A percentile compares a stretch with the other conserved stretches of the same genome.
Evolutionary conservation across 495 filamentous ascomycete species (phyloP).

Genomic region (Penicillium diatomitis): DNA sequence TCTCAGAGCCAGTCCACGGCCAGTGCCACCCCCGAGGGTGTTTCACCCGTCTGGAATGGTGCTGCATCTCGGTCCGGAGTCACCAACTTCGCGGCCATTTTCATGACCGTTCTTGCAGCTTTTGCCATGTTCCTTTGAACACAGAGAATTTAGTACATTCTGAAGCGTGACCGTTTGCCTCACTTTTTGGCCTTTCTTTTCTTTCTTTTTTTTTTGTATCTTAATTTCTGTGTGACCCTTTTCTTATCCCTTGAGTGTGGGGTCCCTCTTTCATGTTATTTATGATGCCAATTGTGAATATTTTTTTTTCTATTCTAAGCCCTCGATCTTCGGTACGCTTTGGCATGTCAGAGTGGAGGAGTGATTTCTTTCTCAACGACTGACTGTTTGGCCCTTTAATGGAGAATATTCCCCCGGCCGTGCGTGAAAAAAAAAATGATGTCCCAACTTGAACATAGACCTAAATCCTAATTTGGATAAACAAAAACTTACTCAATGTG

Average conservation of each 20-base stretch:
- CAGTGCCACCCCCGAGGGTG: conserved; percentile 14
- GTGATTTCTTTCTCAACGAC: conserved; percentile 4
- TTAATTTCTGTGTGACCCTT: too few species aligned
- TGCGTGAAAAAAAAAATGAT: too few species aligned
- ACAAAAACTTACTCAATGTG: too few species aligned
- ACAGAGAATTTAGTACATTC: background rate
- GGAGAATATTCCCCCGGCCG: too few species aligned
- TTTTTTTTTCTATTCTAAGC: background rate
- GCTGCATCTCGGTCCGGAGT: conserved; percentile 8
- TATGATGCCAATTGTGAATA: conserved; percentile 1
- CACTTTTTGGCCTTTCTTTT: background rate
- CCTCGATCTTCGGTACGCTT: background rate
- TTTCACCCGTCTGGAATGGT: conserved; percentile 16
- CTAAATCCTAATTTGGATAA: too few species aligned
- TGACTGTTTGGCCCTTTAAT: background rate
- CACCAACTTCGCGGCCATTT: background rate
- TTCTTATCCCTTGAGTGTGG: too few species aligned
- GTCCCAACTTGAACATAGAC: too few species aligned
- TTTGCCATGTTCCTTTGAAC: background rate
- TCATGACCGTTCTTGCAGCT: background rate
- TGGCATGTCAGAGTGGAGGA: background rate
- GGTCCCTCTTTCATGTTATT: background rate
- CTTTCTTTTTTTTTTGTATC: too few species aligned
- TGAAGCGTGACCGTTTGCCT: background rate
- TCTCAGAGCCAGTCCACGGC: conserved; percentile 4